phyloP scores from a whole-genome alignment of 306 rosid genomes.

The Quercus alba region DNA sequence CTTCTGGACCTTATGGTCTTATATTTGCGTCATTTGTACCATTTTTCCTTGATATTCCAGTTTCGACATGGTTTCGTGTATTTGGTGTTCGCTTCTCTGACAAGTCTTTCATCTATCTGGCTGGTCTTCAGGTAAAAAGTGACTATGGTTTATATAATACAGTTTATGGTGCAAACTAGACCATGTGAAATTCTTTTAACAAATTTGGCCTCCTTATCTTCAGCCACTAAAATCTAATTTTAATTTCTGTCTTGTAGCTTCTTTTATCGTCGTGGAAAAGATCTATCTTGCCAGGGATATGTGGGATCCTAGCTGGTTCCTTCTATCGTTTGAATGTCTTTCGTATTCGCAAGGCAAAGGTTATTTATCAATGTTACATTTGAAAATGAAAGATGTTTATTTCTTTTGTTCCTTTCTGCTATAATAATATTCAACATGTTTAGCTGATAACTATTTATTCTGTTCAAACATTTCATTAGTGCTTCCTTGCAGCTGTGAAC shows the following conservation, averaged over 20 bases:
- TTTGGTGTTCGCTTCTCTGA: conserved; percentile 81
- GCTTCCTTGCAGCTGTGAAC: conserved; percentile 5
- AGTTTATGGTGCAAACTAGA: not conserved
- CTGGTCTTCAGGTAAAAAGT: conserved; percentile 82
- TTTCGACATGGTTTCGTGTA: conserved; percentile 81
- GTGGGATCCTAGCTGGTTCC: conserved; percentile 93
- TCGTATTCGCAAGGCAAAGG: conserved; percentile 89
- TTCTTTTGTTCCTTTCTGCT: not conserved
- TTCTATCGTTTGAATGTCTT: conserved; percentile 81
- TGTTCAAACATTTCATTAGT: not conserved
- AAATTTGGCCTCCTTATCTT: conserved; percentile 7
- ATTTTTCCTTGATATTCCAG: conserved; percentile 95
- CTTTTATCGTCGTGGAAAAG: conserved; percentile 92
- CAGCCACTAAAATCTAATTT: conserved; percentile 22
- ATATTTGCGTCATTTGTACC: conserved; percentile 94
- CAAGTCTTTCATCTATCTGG: conserved; percentile 91
- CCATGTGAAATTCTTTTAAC: not conserved
- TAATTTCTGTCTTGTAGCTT: conserved; percentile 52
- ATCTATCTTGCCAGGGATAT: conserved; percentile 86
- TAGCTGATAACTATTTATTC: conserved; percentile 1
- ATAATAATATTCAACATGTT: conserved; percentile 4
- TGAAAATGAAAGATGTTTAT: not conserved
- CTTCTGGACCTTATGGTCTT: conserved; percentile 97
- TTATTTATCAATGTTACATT: conserved; percentile 23
- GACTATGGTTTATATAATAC: conserved; percentile 1